Evolutionary conservation across 164 flowering plant genomes (phyloP).

Genomic region (Liquidambar formosana): DNA sequence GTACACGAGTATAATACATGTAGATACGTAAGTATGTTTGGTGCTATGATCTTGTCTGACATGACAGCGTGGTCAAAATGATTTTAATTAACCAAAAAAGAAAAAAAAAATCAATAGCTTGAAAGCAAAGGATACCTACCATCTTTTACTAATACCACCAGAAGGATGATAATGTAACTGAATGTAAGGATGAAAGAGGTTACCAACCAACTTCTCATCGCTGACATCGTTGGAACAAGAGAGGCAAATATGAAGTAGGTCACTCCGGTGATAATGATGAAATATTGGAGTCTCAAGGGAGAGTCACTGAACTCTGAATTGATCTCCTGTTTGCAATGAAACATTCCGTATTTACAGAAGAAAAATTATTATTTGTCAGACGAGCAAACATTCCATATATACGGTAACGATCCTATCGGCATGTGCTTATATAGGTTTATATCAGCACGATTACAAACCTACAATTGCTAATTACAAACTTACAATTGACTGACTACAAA

Average conservation of each 20-base stretch:
- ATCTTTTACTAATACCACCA: slow-evolving; percentile 34
- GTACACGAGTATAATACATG: no score
- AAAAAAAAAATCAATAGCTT: no score
- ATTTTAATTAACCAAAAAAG: no score
- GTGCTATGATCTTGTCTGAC: neutral
- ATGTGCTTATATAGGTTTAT: no score
- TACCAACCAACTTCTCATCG: slow-evolving; percentile 54
- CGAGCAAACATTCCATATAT: no score
- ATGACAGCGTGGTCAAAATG: neutral
- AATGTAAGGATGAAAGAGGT: slow-evolving; percentile 37
- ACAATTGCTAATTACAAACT: no score
- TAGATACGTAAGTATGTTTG: no score
- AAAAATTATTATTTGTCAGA: no score
- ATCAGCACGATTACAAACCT: no score
- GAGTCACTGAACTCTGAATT: slow-evolving; percentile 35
- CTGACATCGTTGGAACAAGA: slow-evolving; percentile 53
- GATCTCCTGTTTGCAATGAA: slow-evolving; percentile 35
- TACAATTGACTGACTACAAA: no score
- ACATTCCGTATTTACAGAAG: no score
- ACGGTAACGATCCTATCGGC: no score
- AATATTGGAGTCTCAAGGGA: slow-evolving; percentile 50
- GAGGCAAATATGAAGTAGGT: slow-evolving; percentile 44
- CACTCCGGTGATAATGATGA: slow-evolving; percentile 43
- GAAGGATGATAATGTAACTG: slow-evolving; percentile 29
- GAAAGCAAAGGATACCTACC: slow-evolving; percentile 25